These are phyloP conservation scores for Ceratobasidium papillatum DNA, from an alignment of 1,284 basidiomycete genomes.

Conservation along the genomic window DNA sequence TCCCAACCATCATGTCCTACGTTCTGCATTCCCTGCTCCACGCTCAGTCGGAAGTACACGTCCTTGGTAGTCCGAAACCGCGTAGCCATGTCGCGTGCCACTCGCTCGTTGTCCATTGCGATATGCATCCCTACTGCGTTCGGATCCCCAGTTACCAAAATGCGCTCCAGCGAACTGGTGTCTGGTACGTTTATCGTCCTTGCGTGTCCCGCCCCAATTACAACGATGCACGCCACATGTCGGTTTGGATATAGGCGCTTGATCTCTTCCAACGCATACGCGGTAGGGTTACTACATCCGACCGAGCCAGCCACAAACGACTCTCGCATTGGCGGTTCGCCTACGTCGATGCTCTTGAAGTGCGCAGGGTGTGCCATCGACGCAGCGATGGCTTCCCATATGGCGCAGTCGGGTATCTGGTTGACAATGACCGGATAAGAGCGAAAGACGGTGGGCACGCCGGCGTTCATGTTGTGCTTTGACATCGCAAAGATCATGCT, in stretches of 20 bases:
- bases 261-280: not conserved
- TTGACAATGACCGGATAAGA: not conserved
- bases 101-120: slow-evolving; percentile 1
- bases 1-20: not conserved
- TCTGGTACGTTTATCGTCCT: not conserved
- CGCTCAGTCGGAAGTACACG: slow-evolving; percentile 5
- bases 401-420: not conserved
- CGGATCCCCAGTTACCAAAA: not conserved
- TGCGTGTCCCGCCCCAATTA: slow-evolving; percentile 7
- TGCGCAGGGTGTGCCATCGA: not conserved
- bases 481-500: slow-evolving; percentile 8
- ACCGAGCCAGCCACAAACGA: not conserved
- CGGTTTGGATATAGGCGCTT: not conserved
- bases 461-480: not conserved
- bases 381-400: slow-evolving; percentile 6
- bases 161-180: not conserved
- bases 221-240: slow-evolving; percentile 1
- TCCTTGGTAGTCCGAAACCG: not conserved
- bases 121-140: not conserved
- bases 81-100: slow-evolving; percentile 3
- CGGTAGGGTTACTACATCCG: slow-evolving; percentile 1
- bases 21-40: slow-evolving; percentile 5
- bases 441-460: not conserved
- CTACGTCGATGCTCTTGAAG: slow-evolving; percentile 5
- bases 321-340: not conserved